phyloP scores from a whole-genome alignment of 2,329 filamentous ascomycete genomes.

The Epichloe hybrida region DNA sequence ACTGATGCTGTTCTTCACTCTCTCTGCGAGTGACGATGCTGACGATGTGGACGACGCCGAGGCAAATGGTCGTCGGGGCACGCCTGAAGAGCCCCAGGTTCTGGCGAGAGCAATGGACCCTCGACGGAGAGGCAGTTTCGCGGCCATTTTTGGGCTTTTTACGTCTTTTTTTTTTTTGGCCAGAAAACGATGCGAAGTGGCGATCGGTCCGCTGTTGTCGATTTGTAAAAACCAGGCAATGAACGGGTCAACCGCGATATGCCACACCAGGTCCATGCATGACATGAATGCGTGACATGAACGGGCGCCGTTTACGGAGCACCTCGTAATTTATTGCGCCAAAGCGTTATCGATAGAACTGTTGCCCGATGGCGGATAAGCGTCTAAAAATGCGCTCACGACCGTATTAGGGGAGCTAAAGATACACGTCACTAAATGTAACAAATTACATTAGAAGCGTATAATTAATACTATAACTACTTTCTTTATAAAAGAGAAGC shows the following conservation, averaged over 20 bases:
- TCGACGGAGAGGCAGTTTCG: conserved; percentile 25
- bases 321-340: not conserved
- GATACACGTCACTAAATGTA: too few species aligned
- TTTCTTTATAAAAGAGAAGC: too few species aligned
- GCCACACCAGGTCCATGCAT: too few species aligned
- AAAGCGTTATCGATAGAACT: not conserved
- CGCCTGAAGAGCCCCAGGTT: conserved; percentile 8
- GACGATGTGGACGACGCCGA: conserved; percentile 14
- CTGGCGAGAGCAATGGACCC: conserved; percentile 20
- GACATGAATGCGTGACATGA: too few species aligned
- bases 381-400: too few species aligned
- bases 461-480: too few species aligned
- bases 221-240: too few species aligned
- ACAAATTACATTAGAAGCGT: too few species aligned
- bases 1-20: conserved; percentile 20
- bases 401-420: too few species aligned
- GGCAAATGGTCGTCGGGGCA: not conserved
- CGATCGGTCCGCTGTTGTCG: too few species aligned
- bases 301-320: not conserved
- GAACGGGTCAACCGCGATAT: not conserved
- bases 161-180: not conserved
- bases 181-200: not conserved
- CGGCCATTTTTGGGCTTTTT: conserved; percentile 20
- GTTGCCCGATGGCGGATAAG: too few species aligned
- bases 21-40: conserved; percentile 20